Conservation (phyloP, 1,139 yeast genomes). For the Kazachstania sp. region DNA sequence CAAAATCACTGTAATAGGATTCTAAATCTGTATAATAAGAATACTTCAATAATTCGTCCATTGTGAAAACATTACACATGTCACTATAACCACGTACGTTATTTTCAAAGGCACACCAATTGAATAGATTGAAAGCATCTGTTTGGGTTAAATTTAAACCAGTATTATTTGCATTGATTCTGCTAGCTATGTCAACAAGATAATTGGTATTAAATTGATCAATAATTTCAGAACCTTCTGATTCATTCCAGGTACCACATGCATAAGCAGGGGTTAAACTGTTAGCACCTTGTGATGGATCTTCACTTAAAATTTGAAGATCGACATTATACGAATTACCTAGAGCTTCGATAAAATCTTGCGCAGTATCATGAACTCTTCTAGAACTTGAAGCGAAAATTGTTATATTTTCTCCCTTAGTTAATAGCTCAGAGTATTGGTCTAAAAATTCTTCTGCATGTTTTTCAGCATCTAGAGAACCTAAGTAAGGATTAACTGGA, state of each 20-base stretch:
- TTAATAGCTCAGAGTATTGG: constrained; percentile 13
- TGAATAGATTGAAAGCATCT: constrained; percentile 41
- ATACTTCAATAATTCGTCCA: constrained; percentile 45
- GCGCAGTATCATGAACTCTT: constrained; percentile 22
- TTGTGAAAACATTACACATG: constrained; percentile 46
- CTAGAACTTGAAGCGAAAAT: constrained; percentile 18
- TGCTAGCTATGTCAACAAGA: constrained; percentile 33
- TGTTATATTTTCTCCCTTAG: constrained; percentile 11
- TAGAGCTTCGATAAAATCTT: constrained; percentile 9
- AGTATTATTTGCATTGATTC: constrained; percentile 36
- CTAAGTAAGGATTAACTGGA: constrained; percentile 16
- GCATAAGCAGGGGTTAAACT: constrained; percentile 33
- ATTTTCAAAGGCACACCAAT: constrained; percentile 50
- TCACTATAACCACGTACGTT: constrained; percentile 47
- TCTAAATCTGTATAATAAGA: constrained; percentile 41
- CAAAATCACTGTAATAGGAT: constrained; percentile 46
- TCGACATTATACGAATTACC: constrained; percentile 12
- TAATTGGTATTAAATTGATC: constrained; percentile 24
- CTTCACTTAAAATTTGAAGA: constrained; percentile 30
- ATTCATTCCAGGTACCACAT: constrained; percentile 27
- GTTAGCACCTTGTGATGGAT: constrained; percentile 34
- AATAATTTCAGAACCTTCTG: constrained; percentile 18
- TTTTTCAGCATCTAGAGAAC: constrained; percentile 18
- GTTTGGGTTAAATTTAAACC: constrained; percentile 36
- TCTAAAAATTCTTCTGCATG: constrained; percentile 15